Base-by-base conservation (phyloP, 129 eudicot species). In the Escallonia herrerae region DNA sequence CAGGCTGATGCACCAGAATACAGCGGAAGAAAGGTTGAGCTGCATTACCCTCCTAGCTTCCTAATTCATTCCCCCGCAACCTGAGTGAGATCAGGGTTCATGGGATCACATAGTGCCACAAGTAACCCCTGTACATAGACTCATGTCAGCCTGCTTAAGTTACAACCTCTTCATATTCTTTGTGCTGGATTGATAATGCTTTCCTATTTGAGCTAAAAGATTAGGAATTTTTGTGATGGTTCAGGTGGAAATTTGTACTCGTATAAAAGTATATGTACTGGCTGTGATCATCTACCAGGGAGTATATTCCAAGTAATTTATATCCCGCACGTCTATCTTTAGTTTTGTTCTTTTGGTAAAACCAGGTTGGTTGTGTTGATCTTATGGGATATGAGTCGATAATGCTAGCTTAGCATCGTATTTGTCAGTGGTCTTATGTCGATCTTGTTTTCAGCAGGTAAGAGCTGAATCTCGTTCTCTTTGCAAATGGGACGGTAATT, bases 1-100 rank as follows among this genome's bases (percentile, higher is more conserved):
- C 83, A 74, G 83, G 80, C 66, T 79, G 60, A 61, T n/a, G 10
- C 63, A 5, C 4, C 56, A 14, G 3, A 57, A 9, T 40, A 70
- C 15, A 14, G 65, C 10, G 33, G 68, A 33, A 6, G 39, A 68
- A 63, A 63, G 39, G 48, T 1, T 4, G 40, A 15, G 5, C 51
- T 67, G 54, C 51, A 72, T n/a, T 41, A 50, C 33, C 5, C 8
- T 40, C 22, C 40, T 45, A 56, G 44, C 61, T 22, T 37, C 42
- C 52, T 50, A 48, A 41, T 50, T 15, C 74, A 15, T 42, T 40
- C 74, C 47, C 40, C 43, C 10, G 5, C 54, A n/a, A 4, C 55
- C n/a, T 8, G 38, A 40, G 51, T 14, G n/a, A 13, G 70, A 51
- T 15, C 40, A 52, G 14, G 49, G 48, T 52, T 47, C 6, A 64